A percentile compares a stretch with the other conserved stretches of the same genome.
Evolutionary conservation across 1,139 yeast genomes (phyloP).

Genomic region (Blastobotrys aristatus): DNA sequence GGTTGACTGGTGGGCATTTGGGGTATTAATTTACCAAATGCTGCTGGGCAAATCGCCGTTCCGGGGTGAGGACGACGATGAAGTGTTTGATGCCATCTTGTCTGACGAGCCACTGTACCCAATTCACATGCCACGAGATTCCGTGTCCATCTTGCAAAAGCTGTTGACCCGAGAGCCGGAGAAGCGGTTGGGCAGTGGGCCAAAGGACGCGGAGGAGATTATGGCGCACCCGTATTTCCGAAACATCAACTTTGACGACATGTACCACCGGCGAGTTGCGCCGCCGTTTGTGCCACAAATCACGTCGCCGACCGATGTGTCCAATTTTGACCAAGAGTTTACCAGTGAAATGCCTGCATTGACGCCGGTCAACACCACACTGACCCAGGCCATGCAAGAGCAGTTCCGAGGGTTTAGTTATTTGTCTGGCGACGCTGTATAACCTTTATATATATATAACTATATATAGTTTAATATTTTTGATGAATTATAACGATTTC

Average conservation of each 20-base stretch:
- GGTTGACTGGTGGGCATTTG: conserved; percentile 99
- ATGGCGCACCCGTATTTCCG: conserved; percentile 94
- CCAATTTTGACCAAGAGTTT: conserved; percentile 91
- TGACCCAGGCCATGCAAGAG: conserved; percentile 87
- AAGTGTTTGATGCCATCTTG: conserved; percentile 93
- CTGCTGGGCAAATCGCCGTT: conserved; percentile 93
- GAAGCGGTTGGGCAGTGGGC: conserved; percentile 78
- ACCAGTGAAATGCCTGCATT: conserved; percentile 92
- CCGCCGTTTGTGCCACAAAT: conserved; percentile 72
- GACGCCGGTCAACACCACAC: conserved; percentile 87
- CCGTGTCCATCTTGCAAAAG: conserved; percentile 89
- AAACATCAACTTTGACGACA: conserved; percentile 86
- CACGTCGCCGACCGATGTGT: conserved; percentile 81
- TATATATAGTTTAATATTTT: conserved; percentile 10
- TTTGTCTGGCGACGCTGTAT: conserved; percentile 56
- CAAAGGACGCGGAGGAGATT: conserved; percentile 83
- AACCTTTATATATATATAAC: conserved; percentile 11
- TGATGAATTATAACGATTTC: background rate
- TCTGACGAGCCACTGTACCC: conserved; percentile 98
- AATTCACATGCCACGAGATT: conserved; percentile 94
- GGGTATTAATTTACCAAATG: conserved; percentile 94
- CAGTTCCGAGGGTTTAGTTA: conserved; percentile 96
- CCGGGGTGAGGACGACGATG: conserved; percentile 98
- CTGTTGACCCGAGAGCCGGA: conserved; percentile 83
- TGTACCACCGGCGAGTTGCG: conserved; percentile 62